These are phyloP conservation scores for Asterophora parasitica DNA, from an alignment of 768 basidiomycete genomes.

Conservation along the genomic window DNA sequence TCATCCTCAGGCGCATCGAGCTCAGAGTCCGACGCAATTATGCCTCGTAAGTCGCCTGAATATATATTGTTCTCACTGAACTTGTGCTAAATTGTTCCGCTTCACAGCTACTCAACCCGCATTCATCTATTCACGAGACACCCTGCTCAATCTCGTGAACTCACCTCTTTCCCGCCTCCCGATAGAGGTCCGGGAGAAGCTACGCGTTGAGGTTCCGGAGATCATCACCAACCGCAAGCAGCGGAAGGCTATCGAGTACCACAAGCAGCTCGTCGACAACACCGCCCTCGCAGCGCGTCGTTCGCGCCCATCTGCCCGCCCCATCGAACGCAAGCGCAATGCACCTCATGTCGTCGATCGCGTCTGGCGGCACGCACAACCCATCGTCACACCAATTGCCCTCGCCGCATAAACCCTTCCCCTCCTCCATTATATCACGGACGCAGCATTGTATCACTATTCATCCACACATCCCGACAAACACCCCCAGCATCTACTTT, in stretches of 20 bases:
- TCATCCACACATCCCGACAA: too few relatives aligned
- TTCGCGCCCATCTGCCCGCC: not conserved
- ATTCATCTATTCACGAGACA: conserved; percentile 22
- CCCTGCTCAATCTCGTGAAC: conserved; percentile 22
- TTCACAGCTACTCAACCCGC: conserved; percentile 11
- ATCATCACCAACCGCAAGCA: conserved; percentile 25
- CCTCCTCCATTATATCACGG: too few relatives aligned
- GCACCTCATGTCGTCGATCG: not conserved
- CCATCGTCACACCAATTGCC: not conserved
- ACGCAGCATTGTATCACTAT: too few relatives aligned
- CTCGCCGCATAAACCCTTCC: too few relatives aligned
- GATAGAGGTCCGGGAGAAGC: conserved; percentile 17
- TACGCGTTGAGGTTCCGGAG: conserved; percentile 23
- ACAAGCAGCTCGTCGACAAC: conserved; percentile 11
- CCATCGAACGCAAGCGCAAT: not conserved
- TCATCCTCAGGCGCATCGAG: conserved; percentile 3
- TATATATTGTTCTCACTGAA: not conserved
- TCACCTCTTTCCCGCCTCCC: conserved; percentile 24
- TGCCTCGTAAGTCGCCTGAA: conserved; percentile 13
- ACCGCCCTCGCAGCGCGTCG: not conserved
- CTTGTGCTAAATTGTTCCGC: not conserved
- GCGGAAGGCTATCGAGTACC: conserved; percentile 24
- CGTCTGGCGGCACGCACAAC: not conserved
- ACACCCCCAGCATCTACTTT: too few relatives aligned
- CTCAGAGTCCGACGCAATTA: conserved; percentile 16